Conservation (phyloP, 495 filamentous ascomycete genomes). For the Penicillium verhagenii region DNA sequence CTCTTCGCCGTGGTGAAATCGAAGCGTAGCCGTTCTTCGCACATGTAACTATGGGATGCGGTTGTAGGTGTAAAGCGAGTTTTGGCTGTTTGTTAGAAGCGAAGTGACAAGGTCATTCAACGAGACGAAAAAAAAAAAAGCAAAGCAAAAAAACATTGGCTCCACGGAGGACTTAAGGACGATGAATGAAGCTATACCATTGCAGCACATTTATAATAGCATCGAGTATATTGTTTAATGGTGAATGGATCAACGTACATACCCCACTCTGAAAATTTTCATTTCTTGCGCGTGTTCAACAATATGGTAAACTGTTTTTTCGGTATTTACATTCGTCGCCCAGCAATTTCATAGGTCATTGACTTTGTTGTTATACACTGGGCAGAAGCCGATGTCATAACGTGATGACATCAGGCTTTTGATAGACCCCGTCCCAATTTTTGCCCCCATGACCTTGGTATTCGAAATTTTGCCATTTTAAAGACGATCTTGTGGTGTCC, state of each 20-base stretch:
- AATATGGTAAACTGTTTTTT: not conserved
- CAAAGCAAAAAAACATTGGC: constrained; percentile 4
- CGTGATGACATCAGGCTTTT: too few species aligned
- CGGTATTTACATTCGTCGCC: not conserved
- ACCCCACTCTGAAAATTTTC: not conserved
- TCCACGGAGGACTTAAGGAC: constrained; percentile 8
- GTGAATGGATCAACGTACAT: constrained; percentile 16
- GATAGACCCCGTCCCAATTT: too few species aligned
- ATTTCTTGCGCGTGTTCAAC: not conserved
- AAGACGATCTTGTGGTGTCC: too few species aligned
- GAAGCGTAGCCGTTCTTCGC: constrained; percentile 35
- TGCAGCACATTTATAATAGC: constrained; percentile 5
- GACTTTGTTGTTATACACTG: too few species aligned
- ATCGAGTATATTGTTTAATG: constrained; percentile 12
- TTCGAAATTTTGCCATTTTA: too few species aligned
- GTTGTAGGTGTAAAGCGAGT: constrained; percentile 24
- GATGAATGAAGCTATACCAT: constrained; percentile 3
- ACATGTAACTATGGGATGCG: constrained; percentile 16
- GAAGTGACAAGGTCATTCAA: constrained; percentile 8
- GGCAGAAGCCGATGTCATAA: too few species aligned
- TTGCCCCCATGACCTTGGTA: too few species aligned
- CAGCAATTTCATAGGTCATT: too few species aligned
- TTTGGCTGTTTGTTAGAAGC: constrained; percentile 17
- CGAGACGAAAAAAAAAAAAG: not conserved
- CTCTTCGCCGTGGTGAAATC: constrained; percentile 79